Evolutionary conservation across 345 rosid genomes (phyloP).

Genomic region (Dimocarpus longan): DNA sequence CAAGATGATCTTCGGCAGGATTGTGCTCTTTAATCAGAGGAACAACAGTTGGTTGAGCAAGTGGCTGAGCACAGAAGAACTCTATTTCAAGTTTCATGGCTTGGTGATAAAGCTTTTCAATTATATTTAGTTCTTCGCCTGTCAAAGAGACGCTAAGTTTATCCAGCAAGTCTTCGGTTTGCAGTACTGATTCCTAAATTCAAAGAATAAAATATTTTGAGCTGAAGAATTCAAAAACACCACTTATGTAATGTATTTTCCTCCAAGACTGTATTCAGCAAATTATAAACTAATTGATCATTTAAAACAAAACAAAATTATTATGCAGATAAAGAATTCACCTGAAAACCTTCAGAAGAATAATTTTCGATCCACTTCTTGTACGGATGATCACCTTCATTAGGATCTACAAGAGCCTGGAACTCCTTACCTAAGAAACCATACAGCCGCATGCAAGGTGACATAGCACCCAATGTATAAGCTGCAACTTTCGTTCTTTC

Average conservation of each 20-base stretch:
- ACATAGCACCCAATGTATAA: conserved; percentile 90
- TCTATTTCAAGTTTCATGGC: conserved; percentile 98
- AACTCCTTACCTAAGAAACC: conserved; percentile 82
- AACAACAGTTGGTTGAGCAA: conserved; percentile 70
- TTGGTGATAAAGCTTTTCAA: conserved; percentile 92
- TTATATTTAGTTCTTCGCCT: conserved; percentile 89
- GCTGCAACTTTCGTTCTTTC: conserved; percentile 98
- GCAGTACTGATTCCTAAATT: conserved; percentile 80
- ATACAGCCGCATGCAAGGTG: conserved; percentile 96
- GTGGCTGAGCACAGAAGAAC: conserved; percentile 79
- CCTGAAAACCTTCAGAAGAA: conserved; percentile 83
- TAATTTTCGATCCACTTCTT: conserved; percentile 86
- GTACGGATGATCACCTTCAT: conserved; percentile 63
- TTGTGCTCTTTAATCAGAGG: conserved; percentile 66
- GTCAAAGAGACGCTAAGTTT: conserved; percentile 92
- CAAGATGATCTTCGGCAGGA: conserved; percentile 50
- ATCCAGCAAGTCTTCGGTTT: conserved; percentile 93
- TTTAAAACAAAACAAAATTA: conserved; percentile 11
- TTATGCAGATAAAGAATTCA: conserved; percentile 27
- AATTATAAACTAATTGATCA: conserved; percentile 21
- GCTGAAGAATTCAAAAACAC: conserved; percentile 28
- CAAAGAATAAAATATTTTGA: conserved; percentile 41
- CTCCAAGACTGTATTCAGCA: conserved; percentile 23
- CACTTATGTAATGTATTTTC: conserved; percentile 31
- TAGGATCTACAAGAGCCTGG: conserved; percentile 48